Percentiles rank a stretch among this genome's conserved stretches.
Conservation (phyloP, 2,329 filamentous ascomycete genomes). For the Aphanocladium album region DNA sequence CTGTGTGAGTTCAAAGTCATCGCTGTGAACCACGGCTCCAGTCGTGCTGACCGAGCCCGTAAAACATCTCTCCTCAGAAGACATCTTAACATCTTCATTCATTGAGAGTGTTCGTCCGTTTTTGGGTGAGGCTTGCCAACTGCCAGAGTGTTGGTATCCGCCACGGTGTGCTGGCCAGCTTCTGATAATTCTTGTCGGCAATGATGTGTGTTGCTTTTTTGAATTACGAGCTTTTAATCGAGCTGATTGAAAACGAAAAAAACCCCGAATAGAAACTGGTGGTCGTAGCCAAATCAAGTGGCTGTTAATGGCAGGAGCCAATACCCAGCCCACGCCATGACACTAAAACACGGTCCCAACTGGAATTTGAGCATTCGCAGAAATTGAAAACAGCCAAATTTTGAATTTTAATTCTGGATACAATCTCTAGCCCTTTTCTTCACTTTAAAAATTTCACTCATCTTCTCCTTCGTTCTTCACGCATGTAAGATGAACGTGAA, state of each 20-base stretch:
- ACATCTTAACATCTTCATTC: not conserved
- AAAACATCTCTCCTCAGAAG: not conserved
- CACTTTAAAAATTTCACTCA: no score
- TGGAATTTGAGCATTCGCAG: not conserved
- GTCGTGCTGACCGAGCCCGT: not conserved
- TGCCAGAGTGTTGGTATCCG: no score
- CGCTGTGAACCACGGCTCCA: constrained; percentile 10
- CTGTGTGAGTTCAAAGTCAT: constrained; percentile 4
- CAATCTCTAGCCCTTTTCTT: no score
- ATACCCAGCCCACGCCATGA: not conserved
- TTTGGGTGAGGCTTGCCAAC: not conserved
- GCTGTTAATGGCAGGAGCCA: not conserved
- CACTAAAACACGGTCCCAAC: not conserved
- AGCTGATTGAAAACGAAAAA: not conserved
- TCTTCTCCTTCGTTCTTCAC: no score
- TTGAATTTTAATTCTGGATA: not conserved
- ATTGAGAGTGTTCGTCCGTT: not conserved
- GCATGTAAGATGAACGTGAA: not conserved
- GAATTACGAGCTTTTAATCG: not conserved
- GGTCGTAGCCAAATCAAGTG: not conserved
- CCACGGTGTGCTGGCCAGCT: no score
- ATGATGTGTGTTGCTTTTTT: not conserved
- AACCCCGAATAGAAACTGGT: not conserved
- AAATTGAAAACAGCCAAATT: not conserved
- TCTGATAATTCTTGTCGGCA: no score